phyloP scores from a whole-genome alignment of 208 protist species.

The Wallacemonas sp. region DNA sequence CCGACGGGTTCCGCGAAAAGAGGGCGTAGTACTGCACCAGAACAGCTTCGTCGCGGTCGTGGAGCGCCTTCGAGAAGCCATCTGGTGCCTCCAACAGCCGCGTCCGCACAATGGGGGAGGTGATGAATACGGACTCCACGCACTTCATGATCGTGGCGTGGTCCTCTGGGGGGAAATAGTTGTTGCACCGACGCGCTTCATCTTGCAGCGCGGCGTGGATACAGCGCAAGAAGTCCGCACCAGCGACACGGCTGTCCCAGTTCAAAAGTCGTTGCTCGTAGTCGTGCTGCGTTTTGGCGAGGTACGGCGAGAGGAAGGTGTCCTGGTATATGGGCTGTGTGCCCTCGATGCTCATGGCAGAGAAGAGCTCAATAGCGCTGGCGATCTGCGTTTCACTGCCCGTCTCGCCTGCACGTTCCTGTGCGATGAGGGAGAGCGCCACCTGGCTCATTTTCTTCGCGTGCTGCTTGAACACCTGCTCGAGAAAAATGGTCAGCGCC shows the following conservation, averaged over 20 bases:
- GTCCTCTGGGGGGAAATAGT: slow-evolving; percentile 61
- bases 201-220: slow-evolving; percentile 39
- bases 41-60: slow-evolving; percentile 36
- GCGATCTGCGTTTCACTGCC: slow-evolving; percentile 40
- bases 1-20: slow-evolving; percentile 48
- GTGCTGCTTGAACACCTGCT: slow-evolving; percentile 78
- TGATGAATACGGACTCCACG: slow-evolving; percentile 57
- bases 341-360: slow-evolving; percentile 66
- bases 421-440: slow-evolving; percentile 53
- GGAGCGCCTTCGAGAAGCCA: slow-evolving; percentile 49
- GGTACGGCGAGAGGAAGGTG: slow-evolving; percentile 69
- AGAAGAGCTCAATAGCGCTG: slow-evolving; percentile 65
- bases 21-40: slow-evolving; percentile 59
- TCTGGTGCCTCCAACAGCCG: slow-evolving; percentile 43
- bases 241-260: slow-evolving; percentile 32
- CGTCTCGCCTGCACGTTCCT: slow-evolving; percentile 28
- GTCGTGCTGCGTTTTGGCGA: slow-evolving; percentile 44
- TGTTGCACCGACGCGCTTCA: slow-evolving; percentile 49
- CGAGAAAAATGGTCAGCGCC: slow-evolving; percentile 78
- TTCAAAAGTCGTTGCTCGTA: slow-evolving; percentile 41
- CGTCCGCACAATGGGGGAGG: slow-evolving; percentile 35
- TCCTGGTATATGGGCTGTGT: slow-evolving; percentile 63
- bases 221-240: slow-evolving; percentile 35
- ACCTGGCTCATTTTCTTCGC: slow-evolving; percentile 46
- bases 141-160: slow-evolving; percentile 48